Evolutionary conservation across 2,329 filamentous ascomycete genomes (phyloP).

Genomic region (Xylariales sp.): DNA sequence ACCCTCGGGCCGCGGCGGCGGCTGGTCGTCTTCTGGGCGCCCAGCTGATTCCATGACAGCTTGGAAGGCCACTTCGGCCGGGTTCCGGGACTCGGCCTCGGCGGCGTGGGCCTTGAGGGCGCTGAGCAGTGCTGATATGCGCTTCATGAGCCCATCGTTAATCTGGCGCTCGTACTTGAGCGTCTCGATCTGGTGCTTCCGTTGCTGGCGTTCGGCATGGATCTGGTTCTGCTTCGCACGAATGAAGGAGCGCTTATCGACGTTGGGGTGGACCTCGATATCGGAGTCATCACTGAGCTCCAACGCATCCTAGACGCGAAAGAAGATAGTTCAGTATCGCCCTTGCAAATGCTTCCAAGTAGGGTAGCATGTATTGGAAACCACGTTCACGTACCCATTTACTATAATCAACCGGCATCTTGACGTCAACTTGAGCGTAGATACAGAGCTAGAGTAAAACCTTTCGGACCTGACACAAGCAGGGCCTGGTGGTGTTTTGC

Average conservation of each 20-base stretch:
- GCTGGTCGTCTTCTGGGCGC: slow-evolving; percentile 68
- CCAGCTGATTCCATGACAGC: slow-evolving; percentile 79
- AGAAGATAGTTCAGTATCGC: slow-evolving; percentile 10
- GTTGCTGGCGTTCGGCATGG: slow-evolving; percentile 81
- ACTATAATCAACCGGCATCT: slow-evolving; percentile 57
- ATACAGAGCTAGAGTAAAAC: no score
- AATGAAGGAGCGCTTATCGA: slow-evolving; percentile 98
- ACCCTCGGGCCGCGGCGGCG: slow-evolving; percentile 70
- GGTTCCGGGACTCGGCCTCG: slow-evolving; percentile 59
- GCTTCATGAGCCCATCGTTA: slow-evolving; percentile 83
- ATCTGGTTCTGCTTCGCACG: slow-evolving; percentile 97
- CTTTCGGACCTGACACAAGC: background rate
- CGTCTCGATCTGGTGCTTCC: slow-evolving; percentile 84
- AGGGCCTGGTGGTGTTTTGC: background rate
- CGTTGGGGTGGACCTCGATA: slow-evolving; percentile 96
- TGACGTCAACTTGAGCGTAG: no score
- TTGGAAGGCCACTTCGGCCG: slow-evolving; percentile 83
- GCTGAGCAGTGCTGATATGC: slow-evolving; percentile 74
- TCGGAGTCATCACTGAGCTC: slow-evolving; percentile 98
- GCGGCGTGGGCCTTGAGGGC: slow-evolving; percentile 70
- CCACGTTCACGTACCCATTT: slow-evolving; percentile 55
- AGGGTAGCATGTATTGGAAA: slow-evolving; percentile 4
- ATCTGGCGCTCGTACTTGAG: slow-evolving; percentile 89
- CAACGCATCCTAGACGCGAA: slow-evolving; percentile 64
- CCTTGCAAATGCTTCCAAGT: background rate